Evolutionary conservation across 345 rosid species (phyloP).

Genomic region (Ailanthus altissimus): DNA sequence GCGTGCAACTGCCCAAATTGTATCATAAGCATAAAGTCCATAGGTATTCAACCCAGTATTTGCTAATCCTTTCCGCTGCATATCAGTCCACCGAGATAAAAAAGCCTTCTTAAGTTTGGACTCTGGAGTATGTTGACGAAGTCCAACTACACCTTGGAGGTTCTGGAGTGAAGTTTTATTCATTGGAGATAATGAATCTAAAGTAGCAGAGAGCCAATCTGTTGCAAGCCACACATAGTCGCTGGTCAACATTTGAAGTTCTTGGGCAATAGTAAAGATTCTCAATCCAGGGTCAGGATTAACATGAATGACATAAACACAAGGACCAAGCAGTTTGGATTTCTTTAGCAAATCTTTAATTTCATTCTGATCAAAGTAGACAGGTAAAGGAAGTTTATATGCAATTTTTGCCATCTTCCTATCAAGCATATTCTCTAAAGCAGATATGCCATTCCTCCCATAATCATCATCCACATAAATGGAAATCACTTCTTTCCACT

Average conservation of each 20-base stretch:
- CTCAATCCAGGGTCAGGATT: constrained; percentile 64
- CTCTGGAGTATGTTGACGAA: constrained; percentile 70
- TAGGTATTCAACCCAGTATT: constrained; percentile 55
- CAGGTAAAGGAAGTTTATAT: constrained; percentile 55
- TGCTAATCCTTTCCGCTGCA: constrained; percentile 46
- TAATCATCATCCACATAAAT: constrained; percentile 72
- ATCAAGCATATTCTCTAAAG: constrained; percentile 54
- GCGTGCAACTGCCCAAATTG: constrained; percentile 75
- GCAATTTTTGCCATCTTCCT: constrained; percentile 51
- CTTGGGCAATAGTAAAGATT: constrained; percentile 55
- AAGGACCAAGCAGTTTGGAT: constrained; percentile 58
- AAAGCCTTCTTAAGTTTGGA: constrained; percentile 52
- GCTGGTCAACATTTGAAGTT: constrained; percentile 71
- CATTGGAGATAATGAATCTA: constrained; percentile 54
- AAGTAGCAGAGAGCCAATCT: constrained; percentile 82
- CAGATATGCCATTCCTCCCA: constrained; percentile 76
- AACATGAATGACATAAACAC: constrained; percentile 76
- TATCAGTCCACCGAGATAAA: constrained; percentile 45
- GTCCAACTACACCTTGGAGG: constrained; percentile 65
- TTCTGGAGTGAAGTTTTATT: constrained; percentile 31
- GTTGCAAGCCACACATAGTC: constrained; percentile 82
- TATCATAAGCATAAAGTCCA: constrained; percentile 80
- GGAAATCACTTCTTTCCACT: constrained; percentile 78
- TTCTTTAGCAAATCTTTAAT: constrained; percentile 45
- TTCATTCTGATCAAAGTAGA: constrained; percentile 38